A percentile compares a stretch with the other conserved stretches of the same genome.
Evolutionary conservation across 768 basidiomycete species (phyloP).

Genomic region (Podaxis sp.): DNA sequence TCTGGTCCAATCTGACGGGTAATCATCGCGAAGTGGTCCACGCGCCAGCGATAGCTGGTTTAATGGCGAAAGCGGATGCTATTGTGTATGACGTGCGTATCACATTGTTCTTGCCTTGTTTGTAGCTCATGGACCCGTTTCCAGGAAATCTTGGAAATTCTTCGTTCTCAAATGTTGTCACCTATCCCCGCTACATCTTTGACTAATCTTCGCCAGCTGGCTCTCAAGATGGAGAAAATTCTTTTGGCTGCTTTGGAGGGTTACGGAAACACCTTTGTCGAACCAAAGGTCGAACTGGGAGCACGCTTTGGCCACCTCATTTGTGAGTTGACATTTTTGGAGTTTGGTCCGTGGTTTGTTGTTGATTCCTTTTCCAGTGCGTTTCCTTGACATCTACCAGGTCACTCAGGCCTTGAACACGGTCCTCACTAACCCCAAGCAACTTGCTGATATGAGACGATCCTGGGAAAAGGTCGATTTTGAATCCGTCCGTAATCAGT

Average conservation of each 20-base stretch:
- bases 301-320: constrained; percentile 91
- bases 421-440: constrained; percentile 86
- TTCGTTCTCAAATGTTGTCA: constrained; percentile 83
- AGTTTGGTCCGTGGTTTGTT: constrained; percentile 15
- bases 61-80: constrained; percentile 90
- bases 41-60: constrained; percentile 81
- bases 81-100: constrained; percentile 86
- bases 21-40: constrained; percentile 87
- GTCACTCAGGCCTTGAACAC: constrained; percentile 87
- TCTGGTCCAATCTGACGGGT: constrained; percentile 77
- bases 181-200: constrained; percentile 69
- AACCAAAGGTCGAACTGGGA: constrained; percentile 88
- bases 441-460: constrained; percentile 80
- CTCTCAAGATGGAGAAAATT: constrained; percentile 91
- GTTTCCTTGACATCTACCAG: constrained; percentile 90
- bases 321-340: constrained; percentile 50
- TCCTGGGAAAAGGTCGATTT: constrained; percentile 91
- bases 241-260: constrained; percentile 76
- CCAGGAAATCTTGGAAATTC: constrained; percentile 84
- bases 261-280: constrained; percentile 87
- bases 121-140: constrained; percentile 19
- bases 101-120: constrained; percentile 3
- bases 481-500: constrained; percentile 88
- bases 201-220: constrained; percentile 73
- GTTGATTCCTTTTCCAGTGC: constrained; percentile 48